Evolutionary conservation across 768 basidiomycete species (phyloP).

Genomic region (Pholiota microspora): DNA sequence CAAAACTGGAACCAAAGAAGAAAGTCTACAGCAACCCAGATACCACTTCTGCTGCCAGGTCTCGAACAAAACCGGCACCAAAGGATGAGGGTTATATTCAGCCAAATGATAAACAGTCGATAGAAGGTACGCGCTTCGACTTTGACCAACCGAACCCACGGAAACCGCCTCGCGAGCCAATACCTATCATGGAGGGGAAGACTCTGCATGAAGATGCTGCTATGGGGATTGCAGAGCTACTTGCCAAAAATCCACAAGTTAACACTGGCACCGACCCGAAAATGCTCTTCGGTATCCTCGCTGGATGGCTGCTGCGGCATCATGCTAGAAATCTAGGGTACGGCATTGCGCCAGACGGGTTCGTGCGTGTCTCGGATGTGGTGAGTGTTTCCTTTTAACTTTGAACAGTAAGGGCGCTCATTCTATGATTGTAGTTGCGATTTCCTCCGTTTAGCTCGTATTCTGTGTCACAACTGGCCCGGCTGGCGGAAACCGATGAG

Average conservation of each 20-base stretch:
- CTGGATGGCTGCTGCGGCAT: conserved; percentile 19
- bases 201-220: background rate
- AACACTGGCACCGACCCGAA: background rate
- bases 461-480: conserved; percentile 14
- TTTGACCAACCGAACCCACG: background rate
- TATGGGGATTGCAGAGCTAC: background rate
- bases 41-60: too few species aligned
- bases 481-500: conserved; percentile 14
- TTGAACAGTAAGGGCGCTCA: background rate
- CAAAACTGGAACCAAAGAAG: too few species aligned
- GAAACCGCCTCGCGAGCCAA: background rate
- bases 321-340: conserved; percentile 19
- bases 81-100: background rate
- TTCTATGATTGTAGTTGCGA: conserved; percentile 3
- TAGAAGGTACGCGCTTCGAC: background rate
- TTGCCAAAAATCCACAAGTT: too few species aligned
- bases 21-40: too few species aligned
- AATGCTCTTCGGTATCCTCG: conserved; percentile 9
- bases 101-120: too few species aligned
- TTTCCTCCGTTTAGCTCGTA: conserved; percentile 10
- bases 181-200: background rate
- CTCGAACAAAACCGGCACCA: background rate
- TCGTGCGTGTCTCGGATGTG: conserved; percentile 65
- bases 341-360: conserved; percentile 57
- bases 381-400: conserved; percentile 39